Conservation (phyloP, 2,329 filamentous ascomycete genomes). For the Phialophora macrospora region DNA sequence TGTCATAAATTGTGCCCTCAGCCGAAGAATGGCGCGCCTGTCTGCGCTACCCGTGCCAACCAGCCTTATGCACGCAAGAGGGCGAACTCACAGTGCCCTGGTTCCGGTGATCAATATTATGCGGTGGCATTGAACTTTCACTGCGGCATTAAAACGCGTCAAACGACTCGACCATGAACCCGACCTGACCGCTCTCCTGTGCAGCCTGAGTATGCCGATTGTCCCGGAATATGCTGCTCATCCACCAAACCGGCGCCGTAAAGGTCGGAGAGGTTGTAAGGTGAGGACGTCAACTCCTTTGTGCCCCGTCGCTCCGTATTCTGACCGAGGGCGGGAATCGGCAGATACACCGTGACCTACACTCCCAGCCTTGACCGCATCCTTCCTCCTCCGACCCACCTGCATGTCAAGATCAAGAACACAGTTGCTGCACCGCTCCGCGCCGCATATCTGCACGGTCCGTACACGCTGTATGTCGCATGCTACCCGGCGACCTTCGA, state of each 20-base stretch:
- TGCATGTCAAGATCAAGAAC: slow-evolving; percentile 89
- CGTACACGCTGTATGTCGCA: slow-evolving; percentile 82
- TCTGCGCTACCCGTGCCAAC: too few species aligned
- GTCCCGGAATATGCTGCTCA: slow-evolving; percentile 72
- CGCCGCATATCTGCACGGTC: slow-evolving; percentile 94
- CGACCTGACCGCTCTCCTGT: slow-evolving; percentile 1
- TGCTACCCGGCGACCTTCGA: slow-evolving; percentile 84
- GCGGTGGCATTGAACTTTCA: background rate
- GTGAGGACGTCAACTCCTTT: slow-evolving; percentile 51
- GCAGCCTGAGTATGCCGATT: background rate
- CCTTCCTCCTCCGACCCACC: slow-evolving; percentile 77
- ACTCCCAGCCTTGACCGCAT: slow-evolving; percentile 87
- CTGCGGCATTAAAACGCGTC: background rate
- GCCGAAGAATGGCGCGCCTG: background rate
- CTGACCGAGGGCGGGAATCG: slow-evolving; percentile 5
- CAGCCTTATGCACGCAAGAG: background rate
- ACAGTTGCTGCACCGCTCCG: slow-evolving; percentile 86
- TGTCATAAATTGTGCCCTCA: slow-evolving; percentile 2
- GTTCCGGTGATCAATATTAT: background rate
- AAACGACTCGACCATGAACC: background rate
- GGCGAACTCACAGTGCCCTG: background rate
- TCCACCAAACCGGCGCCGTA: slow-evolving; percentile 88
- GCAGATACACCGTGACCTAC: slow-evolving; percentile 81
- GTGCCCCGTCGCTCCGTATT: background rate
- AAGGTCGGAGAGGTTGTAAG: slow-evolving; percentile 94